Evolutionary conservation across 1,139 yeast species (phyloP).

Genomic region (Hyphopichia fennica): DNA sequence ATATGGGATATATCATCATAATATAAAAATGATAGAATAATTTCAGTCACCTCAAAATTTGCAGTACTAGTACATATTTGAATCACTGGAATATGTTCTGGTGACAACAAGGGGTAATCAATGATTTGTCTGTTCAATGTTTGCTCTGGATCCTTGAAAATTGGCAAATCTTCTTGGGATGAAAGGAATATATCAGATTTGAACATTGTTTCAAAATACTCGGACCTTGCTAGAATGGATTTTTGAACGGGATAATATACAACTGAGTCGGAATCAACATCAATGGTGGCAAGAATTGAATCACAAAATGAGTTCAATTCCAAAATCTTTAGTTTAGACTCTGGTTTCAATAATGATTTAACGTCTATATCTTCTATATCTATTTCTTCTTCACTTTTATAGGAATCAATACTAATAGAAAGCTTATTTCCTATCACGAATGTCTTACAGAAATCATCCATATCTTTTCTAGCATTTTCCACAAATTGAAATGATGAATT

Average conservation of each 20-base stretch:
- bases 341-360: conserved; percentile 13
- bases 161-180: conserved; percentile 19
- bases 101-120: conserved; percentile 20
- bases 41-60: conserved; percentile 45
- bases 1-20: conserved; percentile 55
- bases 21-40: conserved; percentile 57
- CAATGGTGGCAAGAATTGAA: conserved; percentile 42
- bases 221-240: conserved; percentile 59
- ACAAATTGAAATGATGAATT: conserved; percentile 45
- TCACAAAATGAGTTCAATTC: conserved; percentile 45
- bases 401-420: conserved; percentile 7
- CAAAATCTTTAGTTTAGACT: conserved; percentile 18
- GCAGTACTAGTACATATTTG: conserved; percentile 27
- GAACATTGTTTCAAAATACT: conserved; percentile 67
- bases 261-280: conserved; percentile 23
- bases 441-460: conserved; percentile 38
- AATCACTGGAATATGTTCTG: conserved; percentile 29
- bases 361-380: conserved; percentile 36
- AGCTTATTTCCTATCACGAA: conserved; percentile 32
- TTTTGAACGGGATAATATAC: conserved; percentile 62
- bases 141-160: conserved; percentile 8
- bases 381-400: conserved; percentile 16
- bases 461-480: conserved; percentile 47
- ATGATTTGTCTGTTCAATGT: conserved; percentile 13
- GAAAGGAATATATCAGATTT: conserved; percentile 39